Conservation (phyloP, 495 filamentous ascomycete genomes). For the Talaromyces proteolyticus region DNA sequence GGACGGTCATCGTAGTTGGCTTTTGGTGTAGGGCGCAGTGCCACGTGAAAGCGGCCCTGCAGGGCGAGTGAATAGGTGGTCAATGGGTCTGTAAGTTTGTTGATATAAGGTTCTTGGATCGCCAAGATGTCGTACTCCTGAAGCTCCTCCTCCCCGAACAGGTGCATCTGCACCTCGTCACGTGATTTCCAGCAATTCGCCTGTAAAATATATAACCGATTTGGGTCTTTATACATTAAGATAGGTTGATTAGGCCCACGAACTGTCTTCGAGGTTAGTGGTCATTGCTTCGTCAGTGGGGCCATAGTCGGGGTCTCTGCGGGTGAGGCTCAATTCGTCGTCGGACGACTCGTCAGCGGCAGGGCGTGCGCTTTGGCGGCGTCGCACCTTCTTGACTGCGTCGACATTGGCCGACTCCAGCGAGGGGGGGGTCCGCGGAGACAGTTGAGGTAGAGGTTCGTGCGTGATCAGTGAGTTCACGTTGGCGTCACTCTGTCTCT, state of each 20-base stretch:
- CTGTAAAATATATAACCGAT: background rate
- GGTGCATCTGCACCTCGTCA: background rate
- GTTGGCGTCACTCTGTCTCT: background rate
- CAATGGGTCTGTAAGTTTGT: background rate
- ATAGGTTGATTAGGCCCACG: no score
- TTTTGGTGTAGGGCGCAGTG: background rate
- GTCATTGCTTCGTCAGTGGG: background rate
- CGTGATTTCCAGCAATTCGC: background rate
- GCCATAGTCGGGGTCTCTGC: background rate
- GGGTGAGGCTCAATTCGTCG: background rate
- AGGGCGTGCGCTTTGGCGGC: background rate
- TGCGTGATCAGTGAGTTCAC: background rate
- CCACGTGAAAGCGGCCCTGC: background rate
- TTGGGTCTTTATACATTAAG: background rate
- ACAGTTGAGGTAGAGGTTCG: no score
- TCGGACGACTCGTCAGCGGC: background rate
- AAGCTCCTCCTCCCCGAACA: background rate
- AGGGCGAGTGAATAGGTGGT: background rate
- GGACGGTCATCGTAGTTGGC: background rate
- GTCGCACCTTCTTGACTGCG: background rate
- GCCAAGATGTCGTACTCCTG: background rate
- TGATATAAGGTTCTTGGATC: background rate
- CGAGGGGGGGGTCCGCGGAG: background rate
- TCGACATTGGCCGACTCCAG: background rate
- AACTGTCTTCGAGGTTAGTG: background rate